Evolutionary conservation across 148 eudicot genomes (phyloP).

Genomic region (Dianthus caryophyllus): DNA sequence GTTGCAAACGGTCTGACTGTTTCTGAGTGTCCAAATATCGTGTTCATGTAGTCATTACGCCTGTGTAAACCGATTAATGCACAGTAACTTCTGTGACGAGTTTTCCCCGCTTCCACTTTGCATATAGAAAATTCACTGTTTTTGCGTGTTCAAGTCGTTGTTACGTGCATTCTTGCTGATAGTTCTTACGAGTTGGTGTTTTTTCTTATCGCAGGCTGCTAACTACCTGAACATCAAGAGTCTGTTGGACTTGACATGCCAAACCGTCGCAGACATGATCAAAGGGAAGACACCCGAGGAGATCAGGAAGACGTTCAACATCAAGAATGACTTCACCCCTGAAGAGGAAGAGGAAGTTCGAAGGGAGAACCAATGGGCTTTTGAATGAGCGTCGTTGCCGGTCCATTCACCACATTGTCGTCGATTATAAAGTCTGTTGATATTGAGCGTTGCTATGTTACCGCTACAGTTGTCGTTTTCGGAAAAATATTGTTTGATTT

Average conservation of each 20-base stretch:
- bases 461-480: too few species aligned
- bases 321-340: slow-evolving; percentile 15
- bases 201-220: slow-evolving; percentile 12
- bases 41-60: too few species aligned
- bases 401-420: background rate
- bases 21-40: too few species aligned
- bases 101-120: too few species aligned
- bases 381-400: background rate
- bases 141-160: too few species aligned
- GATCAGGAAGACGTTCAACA: slow-evolving; percentile 19
- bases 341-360: slow-evolving; percentile 11
- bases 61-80: too few species aligned
- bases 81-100: too few species aligned
- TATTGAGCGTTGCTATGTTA: background rate
- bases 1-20: too few species aligned
- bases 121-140: too few species aligned
- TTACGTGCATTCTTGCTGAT: too few species aligned
- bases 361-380: slow-evolving; percentile 14
- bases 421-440: background rate
- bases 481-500: too few species aligned
- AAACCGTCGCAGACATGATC: slow-evolving; percentile 17
- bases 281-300: slow-evolving; percentile 12
- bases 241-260: slow-evolving; percentile 22
- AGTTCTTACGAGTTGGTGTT: background rate
- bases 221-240: slow-evolving; percentile 20